Evolutionary conservation across 1,284 basidiomycete genomes (phyloP).

Genomic region (Trametes polyzona): DNA sequence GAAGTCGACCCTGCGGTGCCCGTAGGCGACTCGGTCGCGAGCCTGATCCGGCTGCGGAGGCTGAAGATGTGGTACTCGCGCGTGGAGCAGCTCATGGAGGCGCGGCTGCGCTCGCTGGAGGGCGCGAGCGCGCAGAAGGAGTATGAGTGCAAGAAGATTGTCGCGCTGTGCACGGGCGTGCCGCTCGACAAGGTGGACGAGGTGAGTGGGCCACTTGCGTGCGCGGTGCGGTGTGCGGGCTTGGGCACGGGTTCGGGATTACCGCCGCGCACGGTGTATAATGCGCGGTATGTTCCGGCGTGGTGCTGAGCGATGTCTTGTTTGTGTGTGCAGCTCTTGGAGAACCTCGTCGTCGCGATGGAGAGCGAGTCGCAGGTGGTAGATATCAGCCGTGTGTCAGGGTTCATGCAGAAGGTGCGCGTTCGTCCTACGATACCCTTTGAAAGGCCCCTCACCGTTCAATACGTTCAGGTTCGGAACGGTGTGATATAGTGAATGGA

Average conservation of each 20-base stretch:
- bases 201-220: constrained; percentile 54
- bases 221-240: not conserved
- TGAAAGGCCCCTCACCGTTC: constrained; percentile 22
- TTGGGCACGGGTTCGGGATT: not conserved
- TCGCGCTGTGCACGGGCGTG: constrained; percentile 88
- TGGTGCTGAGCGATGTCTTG: constrained; percentile 12
- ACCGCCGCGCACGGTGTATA: not conserved
- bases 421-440: not conserved
- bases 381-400: constrained; percentile 85
- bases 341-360: constrained; percentile 85
- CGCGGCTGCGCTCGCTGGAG: constrained; percentile 71
- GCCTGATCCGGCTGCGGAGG: constrained; percentile 72
- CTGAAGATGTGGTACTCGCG: constrained; percentile 83
- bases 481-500: constrained; percentile 56
- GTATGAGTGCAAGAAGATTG: constrained; percentile 88
- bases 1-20: constrained; percentile 74
- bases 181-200: constrained; percentile 88
- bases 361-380: constrained; percentile 87
- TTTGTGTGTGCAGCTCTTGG: constrained; percentile 68
- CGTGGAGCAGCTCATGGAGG: constrained; percentile 74
- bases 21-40: constrained; percentile 55
- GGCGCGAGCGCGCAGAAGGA: constrained; percentile 86
- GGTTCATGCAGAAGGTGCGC: constrained; percentile 84
- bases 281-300: not conserved
- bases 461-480: constrained; percentile 57